Evolutionary conservation across 163 green algal species (phyloP), one percentile per base, ranked within the genome.

Genomic region (Prototheca wickerhamii): DNA sequence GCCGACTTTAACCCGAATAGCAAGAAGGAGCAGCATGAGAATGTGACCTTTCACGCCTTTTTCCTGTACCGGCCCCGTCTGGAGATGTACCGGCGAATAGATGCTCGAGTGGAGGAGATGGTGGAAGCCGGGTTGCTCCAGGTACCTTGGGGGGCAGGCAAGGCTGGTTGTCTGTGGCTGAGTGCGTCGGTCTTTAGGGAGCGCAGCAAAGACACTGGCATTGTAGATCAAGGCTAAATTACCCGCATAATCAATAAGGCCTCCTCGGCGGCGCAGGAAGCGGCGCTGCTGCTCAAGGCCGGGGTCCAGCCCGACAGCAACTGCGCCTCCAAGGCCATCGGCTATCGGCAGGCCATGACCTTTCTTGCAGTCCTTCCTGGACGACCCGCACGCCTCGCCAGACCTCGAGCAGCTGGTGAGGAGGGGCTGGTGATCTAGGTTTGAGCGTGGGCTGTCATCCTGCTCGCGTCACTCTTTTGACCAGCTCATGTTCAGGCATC

Each of bases 321-420:
- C 65, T 83, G 78, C 56, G 81, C 84, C 2, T 74, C 81, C 20
- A 78, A 83, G 15, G 86, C 83, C 5, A 96, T 97, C 29, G 91
- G 84, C 0, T 97, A 97, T 78, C 72, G 88, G 2, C 90, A 96
- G 66, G 82, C 84, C 12, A 72, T 92, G 57, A 62, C 86, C 40
- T 84, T 78, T 53, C 44, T 53, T 10, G 18, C 10, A 44, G 10
- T 10, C 37, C 37, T 44, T n/a, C n/a, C n/a, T n/a, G n/a, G n/a
- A n/a, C n/a, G n/a, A n/a, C n/a, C n/a, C n/a, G n/a, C n/a, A n/a
- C n/a, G n/a, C n/a, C n/a, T n/a, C n/a, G n/a, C n/a, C n/a, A n/a
- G n/a, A n/a, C n/a, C n/a, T n/a, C n/a, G n/a, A n/a, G n/a, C n/a
- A n/a, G n/a, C n/a, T n/a, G n/a, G n/a, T n/a, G n/a, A n/a, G n/a